Base-by-base conservation (phyloP, 2,329 filamentous ascomycete genomes). In the Claviceps sp. region DNA sequence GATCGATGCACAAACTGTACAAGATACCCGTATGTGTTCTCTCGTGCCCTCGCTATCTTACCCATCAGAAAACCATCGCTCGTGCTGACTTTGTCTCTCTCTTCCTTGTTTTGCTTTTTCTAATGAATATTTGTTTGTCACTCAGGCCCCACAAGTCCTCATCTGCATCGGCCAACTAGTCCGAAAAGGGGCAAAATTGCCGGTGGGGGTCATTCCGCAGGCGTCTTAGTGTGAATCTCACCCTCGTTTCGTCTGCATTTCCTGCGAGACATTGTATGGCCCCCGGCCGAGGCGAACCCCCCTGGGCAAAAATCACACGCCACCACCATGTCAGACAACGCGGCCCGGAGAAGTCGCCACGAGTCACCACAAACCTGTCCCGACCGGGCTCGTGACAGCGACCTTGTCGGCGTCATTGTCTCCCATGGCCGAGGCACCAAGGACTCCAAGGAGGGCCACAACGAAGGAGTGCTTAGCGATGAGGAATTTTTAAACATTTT, bases 1-100 rank as follows among this genome's bases (percentile, higher is more conserved):
- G 65, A 75, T 50, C 82, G 87, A 51, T 95, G 89, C 71, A 87
- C 81, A 41, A 84, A 84, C 62, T 94, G 89, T 65, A 87, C 87
- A 30, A 76, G 88, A 59, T 82, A 89, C 61, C 88, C 88, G 76
- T 89, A 78, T 65, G 85, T 81, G 30, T 38, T 19, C 1, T n/a
- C 14, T 24, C 22, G 19, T 1, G 40, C 16, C 17, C 16, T 17
- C 16, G n/a, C 8, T 42, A 10, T 42, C 22, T n/a, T 22, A 1
- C 8, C n/a, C 7, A n/a, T 34, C 10, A 11, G 30, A 34, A 11
- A 34, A 11, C 3, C 30, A 34, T 34, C 30, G 30, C 10, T 34
- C 30, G 30, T 34, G 30, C 30, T 34, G 30, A 34, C 30, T 37
- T 19, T 11, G 30, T 42, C 49, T 57, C 5, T 24, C 22, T 17